Evolutionary conservation across 1,139 yeast species (phyloP).

Genomic region (Spathaspora sp.): DNA sequence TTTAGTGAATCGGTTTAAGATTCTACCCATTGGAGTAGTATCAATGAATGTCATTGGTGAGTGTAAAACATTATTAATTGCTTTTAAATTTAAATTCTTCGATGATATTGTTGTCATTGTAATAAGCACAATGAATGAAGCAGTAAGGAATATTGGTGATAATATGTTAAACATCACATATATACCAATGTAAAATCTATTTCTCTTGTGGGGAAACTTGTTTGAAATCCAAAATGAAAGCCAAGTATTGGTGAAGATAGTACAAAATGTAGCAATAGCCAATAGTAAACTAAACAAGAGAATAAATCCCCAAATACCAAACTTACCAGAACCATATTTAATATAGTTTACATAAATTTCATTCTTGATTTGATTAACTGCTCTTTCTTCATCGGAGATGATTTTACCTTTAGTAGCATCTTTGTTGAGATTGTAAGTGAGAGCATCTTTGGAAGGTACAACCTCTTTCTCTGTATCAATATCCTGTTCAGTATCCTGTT

Average conservation of each 20-base stretch:
- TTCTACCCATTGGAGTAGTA: constrained; percentile 60
- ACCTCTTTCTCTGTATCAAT: constrained; percentile 30
- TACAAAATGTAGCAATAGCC: constrained; percentile 49
- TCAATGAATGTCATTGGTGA: constrained; percentile 60
- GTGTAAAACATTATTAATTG: constrained; percentile 39
- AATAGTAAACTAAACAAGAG: constrained; percentile 10
- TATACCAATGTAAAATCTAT: constrained; percentile 67
- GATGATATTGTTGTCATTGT: constrained; percentile 50
- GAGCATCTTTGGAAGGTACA: constrained; percentile 27
- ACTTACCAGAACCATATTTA: constrained; percentile 52
- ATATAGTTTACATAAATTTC: constrained; percentile 44
- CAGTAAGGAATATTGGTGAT: constrained; percentile 32
- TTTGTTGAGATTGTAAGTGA: constrained; percentile 21
- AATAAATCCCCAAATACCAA: constrained; percentile 26
- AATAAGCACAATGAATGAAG: constrained; percentile 48
- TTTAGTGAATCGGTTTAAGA: constrained; percentile 62
- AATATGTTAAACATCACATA: constrained; percentile 55
- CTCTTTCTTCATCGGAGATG: constrained; percentile 26
- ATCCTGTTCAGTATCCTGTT: constrained; percentile 11
- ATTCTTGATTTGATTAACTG: constrained; percentile 38
- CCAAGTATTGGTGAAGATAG: constrained; percentile 73
- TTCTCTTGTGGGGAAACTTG: constrained; percentile 45
- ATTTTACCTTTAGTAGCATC: constrained; percentile 29
- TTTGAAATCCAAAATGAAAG: constrained; percentile 74
- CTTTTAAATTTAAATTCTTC: constrained; percentile 37